Conservation (phyloP, 2,329 filamentous ascomycete genomes). For the Tothia fuscella region DNA sequence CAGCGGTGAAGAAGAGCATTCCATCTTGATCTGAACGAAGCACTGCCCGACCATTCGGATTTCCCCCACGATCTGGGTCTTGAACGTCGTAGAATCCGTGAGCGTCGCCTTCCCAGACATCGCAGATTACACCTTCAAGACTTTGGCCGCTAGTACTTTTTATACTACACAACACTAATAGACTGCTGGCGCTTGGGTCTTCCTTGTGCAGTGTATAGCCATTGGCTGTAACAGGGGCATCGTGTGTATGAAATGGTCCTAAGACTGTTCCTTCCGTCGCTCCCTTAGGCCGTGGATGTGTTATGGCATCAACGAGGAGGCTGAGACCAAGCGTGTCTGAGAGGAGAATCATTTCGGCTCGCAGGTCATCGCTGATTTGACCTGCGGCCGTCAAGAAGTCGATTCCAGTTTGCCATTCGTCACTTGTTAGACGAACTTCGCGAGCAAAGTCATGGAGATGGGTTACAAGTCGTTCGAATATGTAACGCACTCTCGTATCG, state of each 20-base stretch:
- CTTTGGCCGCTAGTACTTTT: slow-evolving; percentile 52
- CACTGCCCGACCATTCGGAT: slow-evolving; percentile 61
- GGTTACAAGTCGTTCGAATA: slow-evolving; percentile 60
- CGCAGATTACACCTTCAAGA: slow-evolving; percentile 55
- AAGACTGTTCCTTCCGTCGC: slow-evolving; percentile 70
- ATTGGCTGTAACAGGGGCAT: slow-evolving; percentile 38
- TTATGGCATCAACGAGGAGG: slow-evolving; percentile 68
- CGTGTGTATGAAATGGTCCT: slow-evolving; percentile 74
- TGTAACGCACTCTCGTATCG: slow-evolving; percentile 54
- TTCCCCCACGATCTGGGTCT: slow-evolving; percentile 45
- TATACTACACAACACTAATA: slow-evolving; percentile 2
- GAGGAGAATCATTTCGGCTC: slow-evolving; percentile 75
- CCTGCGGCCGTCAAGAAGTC: slow-evolving; percentile 61
- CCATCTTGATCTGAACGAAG: slow-evolving; percentile 60
- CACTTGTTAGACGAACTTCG: slow-evolving; percentile 62
- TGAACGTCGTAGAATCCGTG: slow-evolving; percentile 77
- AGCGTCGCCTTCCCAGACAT: slow-evolving; percentile 77
- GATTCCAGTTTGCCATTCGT: slow-evolving; percentile 68
- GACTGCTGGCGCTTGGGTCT: neutral
- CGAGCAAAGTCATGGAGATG: slow-evolving; percentile 75
- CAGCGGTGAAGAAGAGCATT: slow-evolving; percentile 72
- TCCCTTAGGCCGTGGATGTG: slow-evolving; percentile 62
- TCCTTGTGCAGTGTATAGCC: slow-evolving; percentile 4
- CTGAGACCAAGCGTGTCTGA: slow-evolving; percentile 70
- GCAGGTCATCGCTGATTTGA: slow-evolving; percentile 60